Base-by-base conservation (phyloP, 768 basidiomycete species). In the Leccinum variicolor region DNA sequence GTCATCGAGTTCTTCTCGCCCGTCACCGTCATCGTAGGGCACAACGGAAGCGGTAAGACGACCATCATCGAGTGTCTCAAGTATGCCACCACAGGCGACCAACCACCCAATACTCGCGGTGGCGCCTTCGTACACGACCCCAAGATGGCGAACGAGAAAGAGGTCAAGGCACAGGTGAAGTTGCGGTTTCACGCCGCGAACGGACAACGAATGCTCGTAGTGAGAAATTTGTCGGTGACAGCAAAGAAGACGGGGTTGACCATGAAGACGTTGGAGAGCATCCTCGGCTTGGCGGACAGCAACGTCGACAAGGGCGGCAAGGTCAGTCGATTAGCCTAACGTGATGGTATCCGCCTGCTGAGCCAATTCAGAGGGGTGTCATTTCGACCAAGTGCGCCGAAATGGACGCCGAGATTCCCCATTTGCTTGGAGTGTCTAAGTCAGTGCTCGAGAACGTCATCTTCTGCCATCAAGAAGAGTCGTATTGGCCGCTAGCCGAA, bases 111-210 rank as follows among this genome's bases (percentile, higher is more conserved):
- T 68, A 93, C 95, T 23, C 93, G 94, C 59, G 96, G 96, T 31
- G 97, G 96, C n/a, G 97, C 97, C 0, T 99, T 98, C 74, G 76
- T 99, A 4, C 97, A 99, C 72, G 97, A 99, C 74, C 97, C 97
- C 2, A 97, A 97, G 80, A 96, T 99, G 86, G 97, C 97, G 7
- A 95, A 96, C 68, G 94, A 98, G 79, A 96, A 95, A 69, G 96
- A 98, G 70, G 96, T 99, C 65, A 98, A 96, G 75, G 97, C 97
- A 2, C 95, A 98, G 75, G 97, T 99, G 63, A 94, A 94, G 71
- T 77, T 99, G 36, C 84, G 96, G 21, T 99, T 99, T 74, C 79
- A 83, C 68, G 91, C 95, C 54, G 90, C 92, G 14, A 94, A 94
- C 65, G 85, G 89, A n/a, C 83, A 83, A 25, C 81, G 89, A 17